Percentiles rank a stretch among this genome's conserved stretches.
Evolutionary conservation across 2,329 filamentous ascomycete species (phyloP).

Genomic region (Colletotrichum gloeosporioides): DNA sequence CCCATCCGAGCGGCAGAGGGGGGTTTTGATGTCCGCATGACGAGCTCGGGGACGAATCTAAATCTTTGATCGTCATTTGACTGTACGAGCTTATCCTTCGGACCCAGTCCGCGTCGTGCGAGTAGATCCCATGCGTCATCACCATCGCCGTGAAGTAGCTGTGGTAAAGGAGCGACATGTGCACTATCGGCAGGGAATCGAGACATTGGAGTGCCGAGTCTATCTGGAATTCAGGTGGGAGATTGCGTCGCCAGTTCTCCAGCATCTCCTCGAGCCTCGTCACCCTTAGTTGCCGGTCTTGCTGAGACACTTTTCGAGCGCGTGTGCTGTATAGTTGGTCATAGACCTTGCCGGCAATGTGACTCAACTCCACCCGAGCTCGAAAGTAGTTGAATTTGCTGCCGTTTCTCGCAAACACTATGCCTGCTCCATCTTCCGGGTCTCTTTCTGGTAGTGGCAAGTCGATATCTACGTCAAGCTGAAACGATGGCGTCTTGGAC

Average conservation of each 20-base stretch:
- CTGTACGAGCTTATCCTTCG: conserved; percentile 34
- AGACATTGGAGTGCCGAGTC: conserved; percentile 30
- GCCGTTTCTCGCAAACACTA: conserved; percentile 40
- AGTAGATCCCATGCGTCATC: conserved; percentile 44
- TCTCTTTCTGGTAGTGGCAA: conserved; percentile 37
- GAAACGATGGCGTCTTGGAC: conserved; percentile 40
- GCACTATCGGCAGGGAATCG: conserved; percentile 30
- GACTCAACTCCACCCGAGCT: conserved; percentile 42
- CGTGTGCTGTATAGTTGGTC: conserved; percentile 38
- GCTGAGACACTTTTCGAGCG: conserved; percentile 27
- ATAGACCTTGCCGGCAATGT: conserved; percentile 46
- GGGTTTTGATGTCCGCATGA: conserved; percentile 3
- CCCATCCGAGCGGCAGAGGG: conserved; percentile 35
- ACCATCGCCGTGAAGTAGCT: conserved; percentile 40
- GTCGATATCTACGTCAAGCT: conserved; percentile 45
- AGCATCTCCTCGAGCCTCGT: conserved; percentile 34
- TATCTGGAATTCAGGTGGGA: conserved; percentile 38
- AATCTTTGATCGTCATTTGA: conserved; percentile 26
- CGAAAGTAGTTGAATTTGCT: conserved; percentile 43
- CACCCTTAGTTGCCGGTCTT: conserved; percentile 34
- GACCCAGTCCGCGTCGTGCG: conserved; percentile 41
- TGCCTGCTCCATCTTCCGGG: conserved; percentile 34
- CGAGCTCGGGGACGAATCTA: conserved; percentile 13
- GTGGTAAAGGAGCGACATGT: conserved; percentile 43
- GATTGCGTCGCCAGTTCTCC: conserved; percentile 38